phyloP scores from a whole-genome alignment of 1,284 basidiomycete species.

The Fomitopsis schrenkii region DNA sequence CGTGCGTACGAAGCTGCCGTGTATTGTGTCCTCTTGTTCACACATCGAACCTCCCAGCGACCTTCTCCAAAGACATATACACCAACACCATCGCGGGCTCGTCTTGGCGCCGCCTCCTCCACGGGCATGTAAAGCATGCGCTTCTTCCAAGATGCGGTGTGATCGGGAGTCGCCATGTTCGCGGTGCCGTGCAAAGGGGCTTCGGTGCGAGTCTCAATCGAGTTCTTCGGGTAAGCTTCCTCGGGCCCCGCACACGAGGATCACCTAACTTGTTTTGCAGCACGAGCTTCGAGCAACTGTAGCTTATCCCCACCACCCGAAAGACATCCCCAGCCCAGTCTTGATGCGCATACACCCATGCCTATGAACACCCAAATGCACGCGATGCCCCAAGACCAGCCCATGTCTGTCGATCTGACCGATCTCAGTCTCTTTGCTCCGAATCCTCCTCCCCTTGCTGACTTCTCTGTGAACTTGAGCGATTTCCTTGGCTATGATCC shows the following conservation, averaged over 20 bases:
- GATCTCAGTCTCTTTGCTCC: neutral
- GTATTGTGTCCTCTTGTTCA: neutral
- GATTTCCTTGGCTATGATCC: constrained; percentile 1
- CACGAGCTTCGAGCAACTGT: neutral
- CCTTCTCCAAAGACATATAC: neutral
- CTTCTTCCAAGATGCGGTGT: constrained; percentile 2
- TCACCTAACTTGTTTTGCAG: neutral
- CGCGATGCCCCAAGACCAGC: neutral
- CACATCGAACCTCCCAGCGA: neutral
- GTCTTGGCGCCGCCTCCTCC: neutral
- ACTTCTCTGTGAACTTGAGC: neutral
- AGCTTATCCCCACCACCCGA: neutral
- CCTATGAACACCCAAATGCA: neutral
- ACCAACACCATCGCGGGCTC: neutral
- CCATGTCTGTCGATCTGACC: neutral
- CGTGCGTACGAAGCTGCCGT: neutral
- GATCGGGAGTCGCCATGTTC: neutral
- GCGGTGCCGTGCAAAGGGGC: neutral
- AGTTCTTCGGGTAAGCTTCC: neutral
- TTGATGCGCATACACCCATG: neutral
- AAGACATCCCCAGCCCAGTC: neutral
- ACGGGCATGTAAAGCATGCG: neutral
- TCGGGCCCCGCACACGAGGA: neutral
- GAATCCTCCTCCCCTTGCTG: neutral
- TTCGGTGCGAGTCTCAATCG: neutral